Evolutionary conservation across 495 filamentous ascomycete species (phyloP).

Genomic region (Tuber aestivum): DNA sequence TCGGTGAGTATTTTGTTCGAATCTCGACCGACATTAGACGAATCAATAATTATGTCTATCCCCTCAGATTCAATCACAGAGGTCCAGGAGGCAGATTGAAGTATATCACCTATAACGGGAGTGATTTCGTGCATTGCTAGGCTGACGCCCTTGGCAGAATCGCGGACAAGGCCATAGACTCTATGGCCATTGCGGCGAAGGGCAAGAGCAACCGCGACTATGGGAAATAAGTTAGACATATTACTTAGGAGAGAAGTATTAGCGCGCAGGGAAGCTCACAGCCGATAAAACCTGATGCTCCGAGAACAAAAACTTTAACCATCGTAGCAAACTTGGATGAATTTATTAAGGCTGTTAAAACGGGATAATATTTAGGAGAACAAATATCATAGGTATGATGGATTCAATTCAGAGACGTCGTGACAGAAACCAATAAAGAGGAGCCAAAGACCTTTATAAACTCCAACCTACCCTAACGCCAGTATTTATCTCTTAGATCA

Average conservation of each 20-base stretch:
- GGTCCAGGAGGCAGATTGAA: slow-evolving; percentile 9
- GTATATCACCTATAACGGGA: slow-evolving; percentile 48
- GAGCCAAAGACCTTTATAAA: not conserved
- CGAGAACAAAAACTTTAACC: slow-evolving; percentile 15
- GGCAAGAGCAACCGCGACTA: slow-evolving; percentile 6
- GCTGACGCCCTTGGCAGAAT: not conserved
- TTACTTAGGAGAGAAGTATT: not conserved
- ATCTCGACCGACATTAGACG: not conserved
- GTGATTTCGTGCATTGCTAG: slow-evolving; percentile 50
- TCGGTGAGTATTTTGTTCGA: not conserved
- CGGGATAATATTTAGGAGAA: not conserved
- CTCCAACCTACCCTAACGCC: not conserved
- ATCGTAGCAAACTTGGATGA: not conserved
- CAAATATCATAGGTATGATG: no score
- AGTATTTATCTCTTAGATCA: not conserved
- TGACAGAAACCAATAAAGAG: not conserved
- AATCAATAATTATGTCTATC: not conserved
- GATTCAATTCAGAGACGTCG: not conserved
- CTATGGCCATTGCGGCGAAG: slow-evolving; percentile 14
- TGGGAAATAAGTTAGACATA: not conserved
- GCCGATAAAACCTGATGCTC: slow-evolving; percentile 7
- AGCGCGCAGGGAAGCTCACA: not conserved
- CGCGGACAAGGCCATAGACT: slow-evolving; percentile 11
- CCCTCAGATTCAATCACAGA: not conserved
- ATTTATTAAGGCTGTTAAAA: not conserved